Percentiles rank a stretch among this genome's conserved stretches.
Evolutionary conservation across 495 filamentous ascomycete genomes (phyloP).

Genomic region (Penicillium canescens): DNA sequence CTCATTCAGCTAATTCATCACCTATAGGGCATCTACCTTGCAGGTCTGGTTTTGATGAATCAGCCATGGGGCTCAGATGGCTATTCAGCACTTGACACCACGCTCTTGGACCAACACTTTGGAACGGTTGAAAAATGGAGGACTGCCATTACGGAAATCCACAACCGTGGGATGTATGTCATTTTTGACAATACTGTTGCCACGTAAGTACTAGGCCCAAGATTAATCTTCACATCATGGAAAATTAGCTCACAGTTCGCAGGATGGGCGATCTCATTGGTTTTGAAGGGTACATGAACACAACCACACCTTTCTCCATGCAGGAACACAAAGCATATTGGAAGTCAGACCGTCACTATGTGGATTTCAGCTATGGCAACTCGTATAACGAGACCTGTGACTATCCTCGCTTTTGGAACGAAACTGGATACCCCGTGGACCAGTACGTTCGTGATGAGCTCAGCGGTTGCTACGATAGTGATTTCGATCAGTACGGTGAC

Average conservation of each 20-base stretch:
- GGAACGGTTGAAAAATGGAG: slow-evolving; percentile 66
- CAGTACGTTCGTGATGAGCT: slow-evolving; percentile 44
- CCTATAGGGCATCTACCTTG: slow-evolving; percentile 65
- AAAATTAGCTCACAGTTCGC: not conserved
- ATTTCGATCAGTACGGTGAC: slow-evolving; percentile 72
- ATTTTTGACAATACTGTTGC: slow-evolving; percentile 72
- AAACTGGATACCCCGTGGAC: slow-evolving; percentile 56
- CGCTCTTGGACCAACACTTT: slow-evolving; percentile 69
- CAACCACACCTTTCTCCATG: slow-evolving; percentile 58
- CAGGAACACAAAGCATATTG: slow-evolving; percentile 59
- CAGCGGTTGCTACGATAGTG: slow-evolving; percentile 65
- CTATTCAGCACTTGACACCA: slow-evolving; percentile 69
- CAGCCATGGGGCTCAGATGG: slow-evolving; percentile 69
- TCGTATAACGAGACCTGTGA: slow-evolving; percentile 57
- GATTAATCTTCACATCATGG: not conserved
- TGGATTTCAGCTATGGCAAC: slow-evolving; percentile 64
- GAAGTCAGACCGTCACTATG: slow-evolving; percentile 59
- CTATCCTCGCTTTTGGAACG: slow-evolving; percentile 68
- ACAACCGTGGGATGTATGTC: slow-evolving; percentile 68
- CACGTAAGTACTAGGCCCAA: slow-evolving; percentile 49
- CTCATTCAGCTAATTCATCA: slow-evolving; percentile 4
- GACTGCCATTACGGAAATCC: slow-evolving; percentile 62
- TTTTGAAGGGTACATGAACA: slow-evolving; percentile 66
- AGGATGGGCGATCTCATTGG: slow-evolving; percentile 69
- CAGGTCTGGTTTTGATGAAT: slow-evolving; percentile 70